A percentile compares a stretch with the other conserved stretches of the same genome.
phyloP scores from a whole-genome alignment of 495 filamentous ascomycete species.

The Lepidopterella palustris region DNA sequence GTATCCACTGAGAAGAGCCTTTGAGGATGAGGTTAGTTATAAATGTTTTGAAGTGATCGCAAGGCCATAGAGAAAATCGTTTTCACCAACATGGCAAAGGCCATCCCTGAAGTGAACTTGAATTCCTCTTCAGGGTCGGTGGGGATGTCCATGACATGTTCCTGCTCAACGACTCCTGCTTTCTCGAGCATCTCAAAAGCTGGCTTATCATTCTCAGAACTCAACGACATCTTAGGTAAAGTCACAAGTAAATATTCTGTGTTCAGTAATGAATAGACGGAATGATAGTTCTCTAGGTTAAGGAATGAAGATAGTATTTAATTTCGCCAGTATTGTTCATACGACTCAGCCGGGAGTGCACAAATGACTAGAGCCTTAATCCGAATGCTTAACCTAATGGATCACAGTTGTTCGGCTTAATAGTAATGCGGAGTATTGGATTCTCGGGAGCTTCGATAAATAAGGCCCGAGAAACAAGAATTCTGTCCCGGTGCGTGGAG shows the following conservation, averaged over 20 bases:
- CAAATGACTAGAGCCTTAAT: neutral
- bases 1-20: neutral
- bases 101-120: neutral
- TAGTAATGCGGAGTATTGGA: neutral
- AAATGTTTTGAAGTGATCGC: neutral
- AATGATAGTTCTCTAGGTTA: neutral
- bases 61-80: neutral
- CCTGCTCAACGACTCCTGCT: neutral
- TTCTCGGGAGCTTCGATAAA: neutral
- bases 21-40: neutral
- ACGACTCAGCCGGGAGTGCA: neutral
- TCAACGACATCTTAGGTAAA: neutral
- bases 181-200: neutral
- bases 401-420: neutral
- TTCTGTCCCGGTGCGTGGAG: neutral
- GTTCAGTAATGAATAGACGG: neutral
- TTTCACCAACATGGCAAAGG: neutral
- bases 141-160: neutral
- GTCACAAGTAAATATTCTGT: neutral
- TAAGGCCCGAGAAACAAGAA: neutral
- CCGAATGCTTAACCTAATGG: neutral
- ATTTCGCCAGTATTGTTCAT: neutral
- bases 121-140: neutral
- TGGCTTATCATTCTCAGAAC: neutral
- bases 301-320: neutral